Conservation (phyloP, 2,329 filamentous ascomycete species). For the Xylariaceae sp. region DNA sequence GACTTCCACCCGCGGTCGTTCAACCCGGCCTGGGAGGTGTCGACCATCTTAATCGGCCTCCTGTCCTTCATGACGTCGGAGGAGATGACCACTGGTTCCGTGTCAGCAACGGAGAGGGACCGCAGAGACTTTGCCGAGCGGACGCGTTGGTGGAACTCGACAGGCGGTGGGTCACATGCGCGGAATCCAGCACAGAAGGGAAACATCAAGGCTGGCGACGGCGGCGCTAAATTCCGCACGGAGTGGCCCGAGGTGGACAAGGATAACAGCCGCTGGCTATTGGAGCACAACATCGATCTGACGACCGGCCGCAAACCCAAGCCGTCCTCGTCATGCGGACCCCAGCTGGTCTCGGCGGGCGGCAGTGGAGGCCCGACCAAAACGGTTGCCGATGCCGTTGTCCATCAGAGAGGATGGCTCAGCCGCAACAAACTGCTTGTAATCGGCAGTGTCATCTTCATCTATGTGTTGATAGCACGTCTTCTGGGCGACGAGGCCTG, state of each 20-base stretch:
- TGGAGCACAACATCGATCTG: constrained; percentile 69
- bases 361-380: constrained; percentile 57
- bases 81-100: constrained; percentile 93
- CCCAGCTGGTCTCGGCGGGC: constrained; percentile 52
- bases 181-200: constrained; percentile 55
- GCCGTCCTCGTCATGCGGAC: constrained; percentile 36
- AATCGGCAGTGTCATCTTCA: constrained; percentile 61
- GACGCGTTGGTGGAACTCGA: constrained; percentile 94
- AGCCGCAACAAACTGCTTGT: constrained; percentile 72
- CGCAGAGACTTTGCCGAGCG: constrained; percentile 68
- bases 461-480: constrained; percentile 76
- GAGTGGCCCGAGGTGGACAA: constrained; percentile 87
- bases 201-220: constrained; percentile 86
- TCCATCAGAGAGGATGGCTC: constrained; percentile 72
- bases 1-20: constrained; percentile 98
- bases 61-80: constrained; percentile 98
- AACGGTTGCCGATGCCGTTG: constrained; percentile 70
- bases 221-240: constrained; percentile 77
- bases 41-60: constrained; percentile 88
- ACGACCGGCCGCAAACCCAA: constrained; percentile 62
- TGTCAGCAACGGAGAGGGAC: constrained; percentile 70
- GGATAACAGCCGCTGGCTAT: constrained; percentile 91
- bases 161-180: constrained; percentile 69
- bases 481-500: constrained; percentile 57
- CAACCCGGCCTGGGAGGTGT: constrained; percentile 97